A percentile compares a stretch with the other conserved stretches of the same genome.
These are phyloP conservation scores for Rhypophila decipiens DNA, from an alignment of 495 filamentous ascomycete species.

Conservation along the genomic window DNA sequence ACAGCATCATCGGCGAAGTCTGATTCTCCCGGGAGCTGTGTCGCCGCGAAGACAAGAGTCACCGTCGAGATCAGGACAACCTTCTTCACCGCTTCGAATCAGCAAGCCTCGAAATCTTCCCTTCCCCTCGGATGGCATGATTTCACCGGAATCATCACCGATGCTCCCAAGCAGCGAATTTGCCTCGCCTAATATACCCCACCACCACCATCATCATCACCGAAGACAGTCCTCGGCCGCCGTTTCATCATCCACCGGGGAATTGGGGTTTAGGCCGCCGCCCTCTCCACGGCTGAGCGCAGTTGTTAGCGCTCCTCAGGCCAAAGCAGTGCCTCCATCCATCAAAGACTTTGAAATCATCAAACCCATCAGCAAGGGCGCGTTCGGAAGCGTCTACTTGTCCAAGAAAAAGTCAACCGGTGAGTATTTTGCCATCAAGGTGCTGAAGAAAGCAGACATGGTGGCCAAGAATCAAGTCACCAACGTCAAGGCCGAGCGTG, in stretches of 20 bases:
- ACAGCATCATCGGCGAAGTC: conserved; percentile 75
- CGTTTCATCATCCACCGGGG: conserved; percentile 54
- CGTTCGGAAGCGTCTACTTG: conserved; percentile 95
- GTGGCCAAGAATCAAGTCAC: conserved; percentile 99
- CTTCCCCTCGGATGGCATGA: conserved; percentile 63
- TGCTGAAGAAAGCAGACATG: conserved; percentile 98
- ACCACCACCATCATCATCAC: conserved; percentile 77
- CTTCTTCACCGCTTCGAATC: conserved; percentile 82
- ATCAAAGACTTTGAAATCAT: conserved; percentile 99
- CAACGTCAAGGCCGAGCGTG: conserved; percentile 95
- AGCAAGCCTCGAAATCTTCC: conserved; percentile 73
- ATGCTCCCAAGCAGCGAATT: conserved; percentile 76
- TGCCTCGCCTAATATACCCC: conserved; percentile 53
- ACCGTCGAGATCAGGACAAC: conserved; percentile 63
- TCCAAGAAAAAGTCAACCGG: conserved; percentile 98
- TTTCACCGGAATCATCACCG: conserved; percentile 84
- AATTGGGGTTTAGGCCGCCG: conserved; percentile 56
- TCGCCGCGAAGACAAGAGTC: conserved; percentile 82
- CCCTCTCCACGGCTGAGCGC: conserved; percentile 72
- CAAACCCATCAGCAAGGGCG: conserved; percentile 98
- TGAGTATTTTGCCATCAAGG: conserved; percentile 98
- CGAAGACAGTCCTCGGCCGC: conserved; percentile 88
- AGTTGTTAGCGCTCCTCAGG: conserved; percentile 63
- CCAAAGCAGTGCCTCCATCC: conserved; percentile 78
- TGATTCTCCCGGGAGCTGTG: conserved; percentile 66